Percentiles rank a stretch among this genome's conserved stretches.
These are phyloP conservation scores for Sphaerulina vaccinii DNA, from an alignment of 2,329 filamentous ascomycete genomes.

Conservation along the genomic window DNA sequence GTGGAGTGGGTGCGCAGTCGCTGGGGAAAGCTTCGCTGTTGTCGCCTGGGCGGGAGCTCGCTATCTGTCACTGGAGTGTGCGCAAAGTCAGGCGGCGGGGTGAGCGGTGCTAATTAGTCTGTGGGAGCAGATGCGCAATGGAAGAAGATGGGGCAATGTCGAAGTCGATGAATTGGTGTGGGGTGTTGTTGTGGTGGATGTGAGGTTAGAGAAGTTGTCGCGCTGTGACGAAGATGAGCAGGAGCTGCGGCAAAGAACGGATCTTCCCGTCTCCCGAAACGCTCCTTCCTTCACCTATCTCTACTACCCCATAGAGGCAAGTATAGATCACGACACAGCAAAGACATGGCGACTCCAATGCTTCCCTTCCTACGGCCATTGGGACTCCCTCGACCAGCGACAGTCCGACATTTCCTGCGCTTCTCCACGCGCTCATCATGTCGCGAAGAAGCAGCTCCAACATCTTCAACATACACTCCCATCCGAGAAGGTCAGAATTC, in stretches of 20 bases:
- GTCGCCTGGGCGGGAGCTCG: not conserved
- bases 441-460: constrained; percentile 31
- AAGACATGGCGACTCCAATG: constrained; percentile 39
- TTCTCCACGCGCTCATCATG: constrained; percentile 40
- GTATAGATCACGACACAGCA: no score
- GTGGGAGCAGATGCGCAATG: not conserved
- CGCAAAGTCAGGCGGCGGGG: not conserved
- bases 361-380: constrained; percentile 44
- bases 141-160: not conserved
- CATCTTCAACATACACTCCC: not conserved
- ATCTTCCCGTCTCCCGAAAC: no score
- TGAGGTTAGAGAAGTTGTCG: not conserved
- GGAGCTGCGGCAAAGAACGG: no score
- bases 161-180: not conserved
- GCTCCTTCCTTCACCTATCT: no score
- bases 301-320: no score
- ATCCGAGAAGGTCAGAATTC: constrained; percentile 10
- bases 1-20: not conserved
- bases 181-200: not conserved
- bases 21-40: not conserved
- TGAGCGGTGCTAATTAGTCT: not conserved
- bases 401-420: constrained; percentile 42
- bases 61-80: not conserved
- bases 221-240: no score
- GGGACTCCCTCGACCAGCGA: constrained; percentile 38